These are phyloP conservation scores for Xylariaceae sp. DNA, from an alignment of 2,329 filamentous ascomycete species.

Conservation along the genomic window DNA sequence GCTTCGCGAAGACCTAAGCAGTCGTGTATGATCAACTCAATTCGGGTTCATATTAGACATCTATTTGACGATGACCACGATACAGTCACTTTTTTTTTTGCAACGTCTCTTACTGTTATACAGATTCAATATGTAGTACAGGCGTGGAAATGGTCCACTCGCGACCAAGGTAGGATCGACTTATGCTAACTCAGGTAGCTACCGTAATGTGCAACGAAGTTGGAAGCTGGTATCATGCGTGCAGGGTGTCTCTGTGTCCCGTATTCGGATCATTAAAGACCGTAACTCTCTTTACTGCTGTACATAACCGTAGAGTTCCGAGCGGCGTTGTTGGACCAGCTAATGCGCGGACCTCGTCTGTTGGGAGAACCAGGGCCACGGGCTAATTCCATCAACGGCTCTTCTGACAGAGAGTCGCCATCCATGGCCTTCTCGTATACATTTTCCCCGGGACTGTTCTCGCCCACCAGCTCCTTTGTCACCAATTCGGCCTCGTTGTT, in stretches of 20 bases:
- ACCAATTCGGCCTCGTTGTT: constrained; percentile 38
- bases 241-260: background rate
- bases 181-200: background rate
- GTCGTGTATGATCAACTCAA: no score
- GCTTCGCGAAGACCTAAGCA: no score
- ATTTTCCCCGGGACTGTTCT: constrained; percentile 29
- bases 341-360: no score
- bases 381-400: constrained; percentile 2
- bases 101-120: constrained; percentile 2
- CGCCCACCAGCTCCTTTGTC: constrained; percentile 41
- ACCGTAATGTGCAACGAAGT: background rate
- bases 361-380: no score
- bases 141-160: background rate
- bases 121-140: constrained; percentile 13
- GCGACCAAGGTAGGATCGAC: background rate
- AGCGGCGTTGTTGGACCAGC: background rate
- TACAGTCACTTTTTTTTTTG: background rate
- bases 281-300: constrained; percentile 37
- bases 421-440: constrained; percentile 13
- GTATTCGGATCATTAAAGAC: constrained; percentile 25
- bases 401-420: background rate
- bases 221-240: background rate
- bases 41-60: no score
- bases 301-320: background rate
- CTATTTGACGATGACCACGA: background rate